Percentiles rank a stretch among this genome's conserved stretches.
These are phyloP conservation scores for Aspergillus biplanus DNA, from an alignment of 495 filamentous ascomycete species.

Conservation along the genomic window DNA sequence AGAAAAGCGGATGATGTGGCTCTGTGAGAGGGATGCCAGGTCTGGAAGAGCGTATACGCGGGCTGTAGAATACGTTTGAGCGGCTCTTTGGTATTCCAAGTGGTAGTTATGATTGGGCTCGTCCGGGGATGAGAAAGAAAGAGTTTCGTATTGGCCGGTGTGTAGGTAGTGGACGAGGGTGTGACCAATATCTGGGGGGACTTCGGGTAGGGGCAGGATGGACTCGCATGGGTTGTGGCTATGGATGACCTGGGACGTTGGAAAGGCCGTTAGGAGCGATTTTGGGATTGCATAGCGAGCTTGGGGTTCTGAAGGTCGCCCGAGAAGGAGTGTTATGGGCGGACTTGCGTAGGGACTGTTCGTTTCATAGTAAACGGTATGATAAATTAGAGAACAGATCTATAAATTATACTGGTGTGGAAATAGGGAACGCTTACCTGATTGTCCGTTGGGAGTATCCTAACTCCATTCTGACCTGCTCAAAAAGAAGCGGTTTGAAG, in stretches of 20 bases:
- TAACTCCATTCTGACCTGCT: conserved; percentile 4
- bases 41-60: conserved; percentile 2
- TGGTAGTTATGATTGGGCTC: not conserved
- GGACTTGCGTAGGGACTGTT: conserved; percentile 12
- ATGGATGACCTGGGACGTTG: conserved; percentile 58
- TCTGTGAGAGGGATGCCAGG: not conserved
- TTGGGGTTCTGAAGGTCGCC: conserved; percentile 3
- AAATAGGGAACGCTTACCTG: not conserved
- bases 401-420: not conserved
- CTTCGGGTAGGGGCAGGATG: conserved; percentile 8
- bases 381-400: not conserved
- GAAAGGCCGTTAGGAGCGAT: conserved; percentile 16
- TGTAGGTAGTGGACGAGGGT: conserved; percentile 23
- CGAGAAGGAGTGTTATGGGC: conserved; percentile 15
- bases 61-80: not conserved
- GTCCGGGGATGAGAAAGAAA: not conserved
- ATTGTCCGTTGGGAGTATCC: conserved; percentile 8
- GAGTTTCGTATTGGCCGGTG: conserved; percentile 21
- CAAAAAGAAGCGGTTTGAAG: not conserved
- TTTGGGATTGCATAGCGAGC: conserved; percentile 52
- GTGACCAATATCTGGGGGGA: conserved; percentile 26
- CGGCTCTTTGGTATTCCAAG: conserved; percentile 8
- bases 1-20: conserved; percentile 4
- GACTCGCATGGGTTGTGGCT: conserved; percentile 54
- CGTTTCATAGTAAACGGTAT: not conserved